Conservation (phyloP, 306 rosid genomes). For the Citrullus mucosospermus region DNA sequence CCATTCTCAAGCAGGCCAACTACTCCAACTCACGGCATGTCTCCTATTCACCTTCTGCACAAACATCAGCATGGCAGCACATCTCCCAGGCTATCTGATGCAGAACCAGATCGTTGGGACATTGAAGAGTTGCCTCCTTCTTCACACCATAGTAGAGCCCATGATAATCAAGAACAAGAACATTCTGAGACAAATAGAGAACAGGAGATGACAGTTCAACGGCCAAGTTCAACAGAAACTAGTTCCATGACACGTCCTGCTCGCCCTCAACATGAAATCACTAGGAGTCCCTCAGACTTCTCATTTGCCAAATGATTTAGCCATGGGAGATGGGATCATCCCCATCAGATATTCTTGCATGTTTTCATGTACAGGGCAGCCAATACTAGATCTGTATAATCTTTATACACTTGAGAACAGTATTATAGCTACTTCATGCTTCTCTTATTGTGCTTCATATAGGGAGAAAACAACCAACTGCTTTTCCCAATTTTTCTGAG, state of each 20-base stretch:
- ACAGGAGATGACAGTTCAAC: conserved; percentile 11
- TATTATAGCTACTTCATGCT: not conserved
- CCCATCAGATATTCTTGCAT: not conserved
- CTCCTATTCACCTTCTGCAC: conserved; percentile 53
- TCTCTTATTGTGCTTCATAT: not conserved
- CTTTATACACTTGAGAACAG: not conserved
- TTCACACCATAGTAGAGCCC: conserved; percentile 5
- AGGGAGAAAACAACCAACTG: not conserved
- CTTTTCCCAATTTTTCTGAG: not conserved
- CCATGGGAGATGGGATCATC: not conserved
- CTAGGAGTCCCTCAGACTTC: conserved; percentile 15
- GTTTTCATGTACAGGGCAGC: conserved; percentile 2
- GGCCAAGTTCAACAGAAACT: conserved; percentile 10
- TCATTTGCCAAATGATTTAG: conserved; percentile 26
- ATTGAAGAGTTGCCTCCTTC: conserved; percentile 20
- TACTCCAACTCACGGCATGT: conserved; percentile 45
- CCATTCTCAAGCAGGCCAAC: conserved; percentile 49
- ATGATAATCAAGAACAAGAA: conserved; percentile 9
- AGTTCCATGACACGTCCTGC: not conserved
- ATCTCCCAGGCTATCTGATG: conserved; percentile 24
- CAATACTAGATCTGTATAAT: not conserved
- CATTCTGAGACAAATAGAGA: not conserved
- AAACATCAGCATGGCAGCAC: conserved; percentile 12
- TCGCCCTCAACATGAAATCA: conserved; percentile 22
- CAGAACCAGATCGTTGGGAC: conserved; percentile 22